Conservation (phyloP, 2,329 filamentous ascomycete genomes). For the Fusarium torreyae region DNA sequence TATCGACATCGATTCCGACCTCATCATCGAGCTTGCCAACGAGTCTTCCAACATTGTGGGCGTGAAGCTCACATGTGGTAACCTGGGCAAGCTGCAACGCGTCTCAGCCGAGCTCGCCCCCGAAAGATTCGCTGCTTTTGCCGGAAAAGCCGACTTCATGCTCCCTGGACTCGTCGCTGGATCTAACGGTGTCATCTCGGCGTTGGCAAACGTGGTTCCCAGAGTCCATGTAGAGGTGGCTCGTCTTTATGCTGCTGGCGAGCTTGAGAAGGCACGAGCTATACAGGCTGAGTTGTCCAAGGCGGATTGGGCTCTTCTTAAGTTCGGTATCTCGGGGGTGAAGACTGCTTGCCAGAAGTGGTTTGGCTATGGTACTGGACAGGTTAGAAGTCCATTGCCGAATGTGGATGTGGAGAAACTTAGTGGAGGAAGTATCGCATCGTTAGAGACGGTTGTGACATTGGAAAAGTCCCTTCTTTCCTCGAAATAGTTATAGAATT, state of each 20-base stretch:
- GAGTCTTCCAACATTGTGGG: constrained; percentile 69
- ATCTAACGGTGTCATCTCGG: constrained; percentile 79
- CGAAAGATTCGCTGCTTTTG: constrained; percentile 74
- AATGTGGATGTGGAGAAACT: background rate
- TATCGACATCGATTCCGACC: constrained; percentile 71
- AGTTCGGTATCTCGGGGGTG: constrained; percentile 77
- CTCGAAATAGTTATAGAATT: no score
- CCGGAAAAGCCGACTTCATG: constrained; percentile 81
- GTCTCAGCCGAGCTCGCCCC: constrained; percentile 52
- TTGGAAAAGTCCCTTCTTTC: no score
- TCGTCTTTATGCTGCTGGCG: constrained; percentile 71
- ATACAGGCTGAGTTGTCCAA: constrained; percentile 75
- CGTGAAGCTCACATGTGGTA: constrained; percentile 74
- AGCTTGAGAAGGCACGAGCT: constrained; percentile 68
- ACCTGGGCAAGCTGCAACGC: constrained; percentile 70
- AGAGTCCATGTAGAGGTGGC: constrained; percentile 75
- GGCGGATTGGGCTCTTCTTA: constrained; percentile 80
- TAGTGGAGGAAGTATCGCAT: no score
- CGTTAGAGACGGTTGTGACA: no score
- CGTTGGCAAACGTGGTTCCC: constrained; percentile 78
- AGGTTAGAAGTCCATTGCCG: background rate
- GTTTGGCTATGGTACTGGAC: constrained; percentile 70
- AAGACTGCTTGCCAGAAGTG: constrained; percentile 75
- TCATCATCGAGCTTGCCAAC: constrained; percentile 10
- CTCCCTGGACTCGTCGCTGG: constrained; percentile 78